Base-by-base conservation (phyloP, 2,329 filamentous ascomycete species). In the Paracamarosporium sp. region DNA sequence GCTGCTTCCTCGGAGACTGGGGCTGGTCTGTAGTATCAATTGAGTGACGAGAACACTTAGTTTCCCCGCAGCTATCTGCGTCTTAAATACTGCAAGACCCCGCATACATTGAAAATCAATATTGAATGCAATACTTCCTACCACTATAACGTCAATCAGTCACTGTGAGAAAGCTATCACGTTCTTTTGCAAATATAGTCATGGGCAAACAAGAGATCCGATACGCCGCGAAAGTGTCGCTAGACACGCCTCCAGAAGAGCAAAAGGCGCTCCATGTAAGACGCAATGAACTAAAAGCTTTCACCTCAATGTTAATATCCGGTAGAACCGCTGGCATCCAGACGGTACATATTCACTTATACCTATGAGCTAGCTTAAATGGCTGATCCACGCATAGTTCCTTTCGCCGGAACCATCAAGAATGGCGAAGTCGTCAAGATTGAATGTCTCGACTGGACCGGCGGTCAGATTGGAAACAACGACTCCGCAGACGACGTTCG, bases 371-470 rank as follows among this genome's bases (percentile, higher is more conserved):
- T 43, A 11, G 12, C 22, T n/a, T n/a, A 27, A 17, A 38, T 7
- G 22, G 43, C 56, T 59, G 41, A 58, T 15, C 50, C 28, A 5
- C 8, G 1, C n/a, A 40, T 59, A 95, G 91, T 96, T 50, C 93
- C 93, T 0, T 86, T 85, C 55, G 84, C 83, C 50, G 90, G 83
- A 30, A 87, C 84, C 1, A 92, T 97, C 69, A 88, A 90, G 67
- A 88, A 93, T 70, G 89, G 89, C 28, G 93, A 97, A 78, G 91
- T 91, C 0, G 93, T 97, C 64, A 96, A 96, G 78, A 96, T 97
- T 64, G 92, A 97, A 81, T 97, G 93, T 70, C 82, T 95, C 7
- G 92, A 96, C 79, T 96, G 92, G 71, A 80, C 78, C 0, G 72
- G 71, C 22, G 93, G 93, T 1, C 93, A 97, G 69, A 96, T 97